Evolutionary conservation across 163 green algal species (phyloP).

Genomic region (Prototheca wickerhamii): DNA sequence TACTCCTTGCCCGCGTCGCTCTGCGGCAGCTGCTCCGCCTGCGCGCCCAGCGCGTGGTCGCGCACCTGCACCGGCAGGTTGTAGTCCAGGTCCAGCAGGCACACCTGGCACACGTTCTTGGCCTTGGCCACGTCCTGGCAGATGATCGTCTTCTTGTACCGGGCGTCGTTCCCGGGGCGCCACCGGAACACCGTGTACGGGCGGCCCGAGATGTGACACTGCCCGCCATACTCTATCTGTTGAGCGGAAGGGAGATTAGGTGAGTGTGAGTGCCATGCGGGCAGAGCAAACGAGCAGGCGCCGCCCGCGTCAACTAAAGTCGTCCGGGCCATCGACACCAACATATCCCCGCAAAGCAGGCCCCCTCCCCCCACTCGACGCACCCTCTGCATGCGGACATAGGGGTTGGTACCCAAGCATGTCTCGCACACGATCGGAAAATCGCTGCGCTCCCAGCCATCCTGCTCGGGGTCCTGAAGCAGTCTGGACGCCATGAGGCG

Average conservation of each 20-base stretch:
- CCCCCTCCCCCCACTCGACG: constrained; percentile 4
- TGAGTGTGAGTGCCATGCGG: too few species aligned
- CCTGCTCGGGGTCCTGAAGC: constrained; percentile 43
- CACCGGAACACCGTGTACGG: constrained; percentile 98
- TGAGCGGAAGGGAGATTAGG: not conserved
- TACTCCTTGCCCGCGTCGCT: constrained; percentile 89
- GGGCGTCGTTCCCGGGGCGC: constrained; percentile 85
- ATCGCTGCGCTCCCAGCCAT: constrained; percentile 86
- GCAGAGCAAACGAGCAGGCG: not conserved
- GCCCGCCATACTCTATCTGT: constrained; percentile 79
- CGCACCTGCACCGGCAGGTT: constrained; percentile 85
- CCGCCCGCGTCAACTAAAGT: too few species aligned
- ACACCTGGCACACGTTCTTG: constrained; percentile 99
- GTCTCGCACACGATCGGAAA: constrained; percentile 98
- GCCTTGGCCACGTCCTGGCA: constrained; percentile 97
- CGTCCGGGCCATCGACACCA: not conserved
- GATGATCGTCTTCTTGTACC: constrained; percentile 99
- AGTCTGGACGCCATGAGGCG: constrained; percentile 16
- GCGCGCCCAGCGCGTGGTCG: constrained; percentile 73
- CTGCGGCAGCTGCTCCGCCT: constrained; percentile 71
- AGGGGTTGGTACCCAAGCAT: constrained; percentile 96
- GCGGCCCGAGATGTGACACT: constrained; percentile 90
- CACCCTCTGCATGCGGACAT: constrained; percentile 95
- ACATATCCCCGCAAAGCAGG: not conserved
- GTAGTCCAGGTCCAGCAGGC: constrained; percentile 96